Base-by-base conservation (phyloP, 1,139 yeast genomes). In the Geotrichum europaeum region DNA sequence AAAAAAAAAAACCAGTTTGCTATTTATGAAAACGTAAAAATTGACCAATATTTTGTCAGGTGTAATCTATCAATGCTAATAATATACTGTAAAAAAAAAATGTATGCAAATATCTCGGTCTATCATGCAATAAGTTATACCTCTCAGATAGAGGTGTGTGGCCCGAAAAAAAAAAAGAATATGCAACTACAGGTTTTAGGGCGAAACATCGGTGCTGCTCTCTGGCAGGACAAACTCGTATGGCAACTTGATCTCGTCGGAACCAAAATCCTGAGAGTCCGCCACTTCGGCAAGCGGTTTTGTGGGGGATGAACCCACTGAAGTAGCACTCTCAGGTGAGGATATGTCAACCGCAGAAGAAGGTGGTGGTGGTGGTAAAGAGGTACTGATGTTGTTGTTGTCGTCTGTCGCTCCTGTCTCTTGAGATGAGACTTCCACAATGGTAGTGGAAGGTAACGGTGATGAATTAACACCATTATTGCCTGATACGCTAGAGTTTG, bases 1-100 rank as follows among this genome's bases (percentile, higher is more conserved):
- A 32, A 40, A 13, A 36, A 36, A 36, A 51, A 20, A 59, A 56
- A 22, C n/a, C n/a, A n/a, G n/a, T n/a, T n/a, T n/a, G n/a, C n/a
- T n/a, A n/a, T n/a, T n/a, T n/a, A n/a, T n/a, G 25, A 24, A 24
- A 24, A 24, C 25, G 25, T 24, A 24, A 24, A 3, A 24, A 24
- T 28, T 28, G 32, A 9, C 5, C 32, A 28, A 28, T 28, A 28
- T 28, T 28, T 9, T 28, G 7, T 28, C 32, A 28, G 32, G 32
- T 28, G 3, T 28, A 28, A 28, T 28, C 32, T 28, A 28, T 28
- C 10, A 28, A 28, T 28, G 32, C 32, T 28, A 28, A 28, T 28
- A 28, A 28, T 28, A 7, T 28, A 28, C 32, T 28, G 9, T 28
- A 28, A 28, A 28, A 28, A 28, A 28, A 25, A 25, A 25, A 25